Evolutionary conservation across 2,329 filamentous ascomycete genomes (phyloP), one percentile per base, ranked within the genome.

Genomic region (Myriangium duriaei): DNA sequence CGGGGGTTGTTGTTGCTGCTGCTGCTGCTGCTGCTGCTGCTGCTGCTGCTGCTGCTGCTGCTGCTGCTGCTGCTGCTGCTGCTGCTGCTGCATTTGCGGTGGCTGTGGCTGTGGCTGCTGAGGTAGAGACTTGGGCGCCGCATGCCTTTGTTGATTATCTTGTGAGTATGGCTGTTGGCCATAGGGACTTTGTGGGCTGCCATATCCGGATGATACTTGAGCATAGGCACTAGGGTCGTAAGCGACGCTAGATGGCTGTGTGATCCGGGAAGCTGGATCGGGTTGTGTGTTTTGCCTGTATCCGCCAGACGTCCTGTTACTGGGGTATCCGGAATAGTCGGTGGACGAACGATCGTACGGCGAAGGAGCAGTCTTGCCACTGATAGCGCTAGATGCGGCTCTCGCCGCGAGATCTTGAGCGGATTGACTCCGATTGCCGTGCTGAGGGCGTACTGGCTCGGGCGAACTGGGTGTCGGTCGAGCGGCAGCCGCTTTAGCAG

Each of bases 161-260:
- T 34, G 58, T 50, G 52, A 51, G 36, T 46, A 46, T 43, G 51
- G 49, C 39, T 50, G 48, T 32, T 29, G 18, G 45, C 39, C 21
- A 26, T 7, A 7, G 18, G 42, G 49, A n/a, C n/a, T n/a, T n/a
- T n/a, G n/a, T n/a, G n/a, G n/a, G 7, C n/a, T 7, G n/a, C 21
- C 21, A n/a, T 26, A 26, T 7, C 21, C 21, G n/a, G 21, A 26
- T 34, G 54, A 55, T 21, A 65, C 61, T 35, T 60, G 58, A 42
- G 78, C 80, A 55, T 87, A 91, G 45, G 79, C 79, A 15, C 74
- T 75, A 17, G 83, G 83, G 54, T 91, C 83, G 56, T 91, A 91
- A 48, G 74, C 75, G 29, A 75, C 66, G 42, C 61, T 56, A 14
- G 66, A 63, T 33, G 60, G 62, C 40, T 61, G 65, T 36, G 59